phyloP scores from a whole-genome alignment of 2,329 filamentous ascomycete genomes.

The Sordariomycetes sp. region DNA sequence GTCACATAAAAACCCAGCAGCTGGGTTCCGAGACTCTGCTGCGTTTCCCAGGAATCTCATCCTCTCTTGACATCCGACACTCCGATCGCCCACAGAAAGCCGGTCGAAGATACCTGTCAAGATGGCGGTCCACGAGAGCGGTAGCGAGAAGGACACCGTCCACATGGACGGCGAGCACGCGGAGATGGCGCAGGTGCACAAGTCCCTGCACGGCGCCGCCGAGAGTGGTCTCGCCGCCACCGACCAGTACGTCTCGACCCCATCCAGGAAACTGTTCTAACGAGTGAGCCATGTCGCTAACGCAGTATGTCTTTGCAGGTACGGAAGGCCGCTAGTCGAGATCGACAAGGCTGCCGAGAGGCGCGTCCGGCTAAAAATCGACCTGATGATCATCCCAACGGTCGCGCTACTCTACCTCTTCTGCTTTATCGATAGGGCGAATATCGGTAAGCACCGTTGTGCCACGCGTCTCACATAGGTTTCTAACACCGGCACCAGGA shows the following conservation, averaged over 20 bases:
- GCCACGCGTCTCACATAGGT: neutral
- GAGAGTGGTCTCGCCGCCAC: neutral
- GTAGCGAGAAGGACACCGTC: neutral
- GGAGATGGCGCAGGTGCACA: neutral
- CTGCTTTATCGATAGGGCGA: conserved; percentile 54
- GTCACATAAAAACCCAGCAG: neutral
- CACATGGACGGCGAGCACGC: neutral
- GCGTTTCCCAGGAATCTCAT: neutral
- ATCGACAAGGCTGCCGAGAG: conserved; percentile 45
- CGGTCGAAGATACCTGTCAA: neutral
- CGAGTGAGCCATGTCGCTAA: neutral
- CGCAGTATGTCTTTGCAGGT: conserved; percentile 14
- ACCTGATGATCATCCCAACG: conserved; percentile 43
- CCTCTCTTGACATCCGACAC: neutral
- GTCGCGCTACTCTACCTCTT: conserved; percentile 47
- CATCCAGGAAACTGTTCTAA: no score
- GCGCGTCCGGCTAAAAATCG: conserved; percentile 39
- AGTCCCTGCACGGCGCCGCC: neutral
- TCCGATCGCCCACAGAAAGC: neutral
- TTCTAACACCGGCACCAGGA: conserved; percentile 17
- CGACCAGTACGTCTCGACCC: neutral
- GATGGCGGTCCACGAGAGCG: neutral
- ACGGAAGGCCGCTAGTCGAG: conserved; percentile 33
- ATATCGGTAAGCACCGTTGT: conserved; percentile 35
- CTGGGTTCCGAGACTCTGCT: neutral